Conservation (phyloP, 2,329 filamentous ascomycete species). For the Acrocalymma vagum region DNA sequence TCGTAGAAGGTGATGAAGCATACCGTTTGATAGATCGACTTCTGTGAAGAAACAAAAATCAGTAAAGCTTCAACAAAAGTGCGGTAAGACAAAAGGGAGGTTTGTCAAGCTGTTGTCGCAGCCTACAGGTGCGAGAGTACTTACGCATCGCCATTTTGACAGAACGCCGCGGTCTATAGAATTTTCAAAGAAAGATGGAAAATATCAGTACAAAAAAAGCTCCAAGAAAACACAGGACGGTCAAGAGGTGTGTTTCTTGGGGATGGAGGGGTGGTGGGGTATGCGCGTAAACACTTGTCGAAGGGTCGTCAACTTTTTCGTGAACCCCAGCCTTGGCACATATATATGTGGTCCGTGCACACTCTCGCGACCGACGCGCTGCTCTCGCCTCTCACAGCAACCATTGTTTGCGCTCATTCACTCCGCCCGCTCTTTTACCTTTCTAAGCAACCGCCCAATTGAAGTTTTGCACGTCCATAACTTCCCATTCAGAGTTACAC, state of each 20-base stretch:
- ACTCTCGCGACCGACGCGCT: constrained; percentile 16
- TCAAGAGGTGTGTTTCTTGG: constrained; percentile 13
- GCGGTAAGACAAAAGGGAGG: background rate
- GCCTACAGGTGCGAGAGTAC: constrained; percentile 30
- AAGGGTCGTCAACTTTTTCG: constrained; percentile 22
- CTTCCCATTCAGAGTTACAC: too few species aligned
- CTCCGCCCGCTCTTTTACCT: too few species aligned
- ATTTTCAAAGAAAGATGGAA: constrained; percentile 9
- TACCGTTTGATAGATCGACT: constrained; percentile 86
- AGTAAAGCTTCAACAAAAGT: constrained; percentile 20
- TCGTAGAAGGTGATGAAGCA: constrained; percentile 19
- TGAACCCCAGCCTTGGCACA: constrained; percentile 15
- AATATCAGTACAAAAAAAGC: constrained; percentile 7
- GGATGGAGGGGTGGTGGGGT: constrained; percentile 38
- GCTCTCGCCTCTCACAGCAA: too few species aligned
- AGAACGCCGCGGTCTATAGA: constrained; percentile 13
- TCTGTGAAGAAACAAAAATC: constrained; percentile 61
- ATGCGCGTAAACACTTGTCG: constrained; percentile 28
- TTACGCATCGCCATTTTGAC: constrained; percentile 51
- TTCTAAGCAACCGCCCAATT: too few species aligned
- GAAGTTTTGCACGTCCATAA: too few species aligned
- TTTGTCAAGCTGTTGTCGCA: constrained; percentile 21
- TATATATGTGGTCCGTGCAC: constrained; percentile 4
- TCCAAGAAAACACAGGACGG: constrained; percentile 7
- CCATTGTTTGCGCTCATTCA: too few species aligned